phyloP scores from a whole-genome alignment of 2,329 filamentous ascomycete species.

The Leptographium galeiforme region DNA sequence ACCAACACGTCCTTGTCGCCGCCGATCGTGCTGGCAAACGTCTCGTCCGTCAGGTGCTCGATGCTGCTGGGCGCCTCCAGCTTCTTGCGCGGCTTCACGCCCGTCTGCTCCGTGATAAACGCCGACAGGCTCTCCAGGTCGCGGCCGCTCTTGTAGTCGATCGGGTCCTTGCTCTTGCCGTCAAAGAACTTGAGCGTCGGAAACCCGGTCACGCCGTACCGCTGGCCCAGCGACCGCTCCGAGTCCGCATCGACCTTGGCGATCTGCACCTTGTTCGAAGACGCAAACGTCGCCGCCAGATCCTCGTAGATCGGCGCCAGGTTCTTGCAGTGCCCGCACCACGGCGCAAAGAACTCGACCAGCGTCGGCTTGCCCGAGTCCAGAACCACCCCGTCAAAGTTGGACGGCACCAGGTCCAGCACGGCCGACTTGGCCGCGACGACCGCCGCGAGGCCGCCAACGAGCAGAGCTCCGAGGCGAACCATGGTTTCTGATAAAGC shows the following conservation, averaged over 20 bases:
- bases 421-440: conserved; percentile 67
- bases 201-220: conserved; percentile 85
- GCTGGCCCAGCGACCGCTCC: conserved; percentile 70
- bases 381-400: conserved; percentile 84
- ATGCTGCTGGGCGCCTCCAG: conserved; percentile 61
- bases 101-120: conserved; percentile 80
- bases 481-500: conserved; percentile 28
- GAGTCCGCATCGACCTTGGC: conserved; percentile 94
- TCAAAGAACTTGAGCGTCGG: conserved; percentile 97
- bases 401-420: conserved; percentile 74
- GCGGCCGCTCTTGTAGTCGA: conserved; percentile 75
- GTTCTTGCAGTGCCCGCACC: conserved; percentile 99
- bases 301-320: conserved; percentile 93
- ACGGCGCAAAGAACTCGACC: conserved; percentile 96
- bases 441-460: conserved; percentile 36
- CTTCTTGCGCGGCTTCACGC: conserved; percentile 67
- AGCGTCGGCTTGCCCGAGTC: conserved; percentile 90
- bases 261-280: conserved; percentile 63
- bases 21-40: conserved; percentile 67
- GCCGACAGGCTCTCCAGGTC: conserved; percentile 73
- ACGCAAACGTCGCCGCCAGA: conserved; percentile 61
- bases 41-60: conserved; percentile 63
- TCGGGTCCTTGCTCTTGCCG: conserved; percentile 75
- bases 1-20: conserved; percentile 82
- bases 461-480: conserved; percentile 45